Evolutionary conservation across 768 basidiomycete species (phyloP).

Genomic region (Coprinopsis sp.): DNA sequence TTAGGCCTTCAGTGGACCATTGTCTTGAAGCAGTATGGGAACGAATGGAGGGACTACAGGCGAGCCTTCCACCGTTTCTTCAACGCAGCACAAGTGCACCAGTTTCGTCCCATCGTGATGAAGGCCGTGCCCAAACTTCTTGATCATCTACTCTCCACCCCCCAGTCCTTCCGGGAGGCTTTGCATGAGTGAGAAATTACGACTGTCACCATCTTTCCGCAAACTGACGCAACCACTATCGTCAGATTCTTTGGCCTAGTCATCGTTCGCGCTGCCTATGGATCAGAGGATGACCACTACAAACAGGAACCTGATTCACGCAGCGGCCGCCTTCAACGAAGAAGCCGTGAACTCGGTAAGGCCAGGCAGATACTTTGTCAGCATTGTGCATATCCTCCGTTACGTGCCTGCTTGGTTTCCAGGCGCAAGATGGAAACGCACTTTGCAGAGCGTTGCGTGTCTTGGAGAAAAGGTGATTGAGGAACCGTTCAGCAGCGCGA

Average conservation of each 20-base stretch:
- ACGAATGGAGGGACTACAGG: slow-evolving; percentile 23
- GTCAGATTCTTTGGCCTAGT: slow-evolving; percentile 1
- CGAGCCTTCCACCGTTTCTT: slow-evolving; percentile 20
- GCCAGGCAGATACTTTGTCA: slow-evolving; percentile 5
- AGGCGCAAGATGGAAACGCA: slow-evolving; percentile 5
- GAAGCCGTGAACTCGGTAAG: not conserved
- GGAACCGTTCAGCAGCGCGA: not conserved
- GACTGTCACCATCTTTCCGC: too few species aligned
- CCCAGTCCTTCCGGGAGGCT: slow-evolving; percentile 19
- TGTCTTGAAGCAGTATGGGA: slow-evolving; percentile 12
- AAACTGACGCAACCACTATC: too few species aligned
- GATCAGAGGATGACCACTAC: not conserved
- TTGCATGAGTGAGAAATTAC: too few species aligned
- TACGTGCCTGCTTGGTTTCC: slow-evolving; percentile 9
- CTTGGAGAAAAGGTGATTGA: not conserved
- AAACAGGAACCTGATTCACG: not conserved
- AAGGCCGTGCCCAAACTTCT: slow-evolving; percentile 20
- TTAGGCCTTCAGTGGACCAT: not conserved
- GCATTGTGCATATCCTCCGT: slow-evolving; percentile 1
- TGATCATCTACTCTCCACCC: slow-evolving; percentile 15
- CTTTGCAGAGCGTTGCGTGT: not conserved
- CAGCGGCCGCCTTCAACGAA: not conserved
- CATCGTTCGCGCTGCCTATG: slow-evolving; percentile 10
- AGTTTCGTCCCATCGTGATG: slow-evolving; percentile 19
- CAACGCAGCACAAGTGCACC: slow-evolving; percentile 17